These are phyloP conservation scores for Neospermospora avenae DNA, from an alignment of 2,329 filamentous ascomycete genomes.

Conservation along the genomic window DNA sequence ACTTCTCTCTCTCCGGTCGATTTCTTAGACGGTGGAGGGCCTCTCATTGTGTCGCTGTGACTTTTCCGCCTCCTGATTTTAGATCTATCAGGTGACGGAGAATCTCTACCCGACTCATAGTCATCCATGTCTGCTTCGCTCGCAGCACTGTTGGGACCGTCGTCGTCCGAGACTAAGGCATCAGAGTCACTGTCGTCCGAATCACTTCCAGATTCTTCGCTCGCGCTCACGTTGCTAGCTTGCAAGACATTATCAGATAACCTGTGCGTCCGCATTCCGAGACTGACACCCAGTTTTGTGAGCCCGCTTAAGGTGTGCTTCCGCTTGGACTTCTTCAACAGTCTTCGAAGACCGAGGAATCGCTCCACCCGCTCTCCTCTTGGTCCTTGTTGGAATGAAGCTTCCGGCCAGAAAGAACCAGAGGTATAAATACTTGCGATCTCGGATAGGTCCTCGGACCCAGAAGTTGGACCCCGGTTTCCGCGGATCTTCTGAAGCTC, in stretches of 20 bases:
- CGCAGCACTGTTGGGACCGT: conserved; percentile 36
- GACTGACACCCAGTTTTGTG: conserved; percentile 57
- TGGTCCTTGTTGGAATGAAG: conserved; percentile 49
- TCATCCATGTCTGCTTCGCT: conserved; percentile 43
- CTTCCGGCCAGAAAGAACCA: conserved; percentile 48
- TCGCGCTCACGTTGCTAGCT: conserved; percentile 44
- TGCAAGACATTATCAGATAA: conserved; percentile 43
- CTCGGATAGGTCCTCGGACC: conserved; percentile 43
- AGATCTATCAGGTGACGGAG: conserved; percentile 9
- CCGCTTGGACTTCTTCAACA: conserved; percentile 56
- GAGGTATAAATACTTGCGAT: conserved; percentile 42
- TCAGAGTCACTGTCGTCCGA: conserved; percentile 42
- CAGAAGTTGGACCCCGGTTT: conserved; percentile 32
- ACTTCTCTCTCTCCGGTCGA: conserved; percentile 32
- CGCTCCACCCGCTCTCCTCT: conserved; percentile 41
- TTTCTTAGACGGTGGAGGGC: conserved; percentile 34
- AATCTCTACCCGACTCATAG: conserved; percentile 33
- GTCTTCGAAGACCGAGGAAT: conserved; percentile 56
- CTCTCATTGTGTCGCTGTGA: conserved; percentile 40
- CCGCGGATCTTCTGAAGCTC: conserved; percentile 60
- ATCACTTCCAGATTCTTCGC: conserved; percentile 40
- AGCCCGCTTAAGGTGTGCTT: conserved; percentile 33
- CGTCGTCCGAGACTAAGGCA: conserved; percentile 32
- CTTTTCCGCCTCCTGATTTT: conserved; percentile 38
- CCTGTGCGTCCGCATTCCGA: conserved; percentile 74